Base-by-base conservation (phyloP, 306 rosid genomes). In the Sechiopsis laciniata region DNA sequence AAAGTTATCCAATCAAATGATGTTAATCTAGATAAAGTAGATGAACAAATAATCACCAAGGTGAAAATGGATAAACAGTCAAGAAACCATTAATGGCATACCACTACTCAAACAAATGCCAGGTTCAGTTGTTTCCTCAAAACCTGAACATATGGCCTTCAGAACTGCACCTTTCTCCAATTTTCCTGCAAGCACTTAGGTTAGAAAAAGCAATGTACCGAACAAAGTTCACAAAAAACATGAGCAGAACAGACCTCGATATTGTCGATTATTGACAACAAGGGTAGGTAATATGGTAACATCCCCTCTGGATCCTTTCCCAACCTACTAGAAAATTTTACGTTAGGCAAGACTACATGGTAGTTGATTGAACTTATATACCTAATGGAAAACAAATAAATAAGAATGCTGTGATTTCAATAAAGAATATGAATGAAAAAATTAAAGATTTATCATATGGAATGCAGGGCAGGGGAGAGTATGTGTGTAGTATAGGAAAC, bases 81-180 rank as follows among this genome's bases (percentile, higher is more conserved):
- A 32, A 48, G 37, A 46, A 48, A 68, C 35, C 17, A n/a, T n/a
- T n/a, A n/a, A n/a, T n/a, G 52, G 80, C 81, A 42, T 85, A 93
- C 99, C 99, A 57, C 78, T 82, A 84, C 99, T 94, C 90, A 94
- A 89, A 81, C 99, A 94, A 82, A 91, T 96, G 77, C 91, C 83
- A 77, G 99, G 99, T 79, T 94, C 99, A 21, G 99, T 94, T 62
- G 99, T 94, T 86, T 94, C 99, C 82, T 94, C 89, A 80, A 94
- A 94, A 75, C 99, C 99, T 80, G 99, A 75, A 88, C 99, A 94
- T 75, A 94, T 91, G 72, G 97, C 99, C 86, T 85, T 94, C 80
- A 91, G 63, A 85, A 94, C 97, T 74, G 99, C 95, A 79, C 97
- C 88, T 76, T 91, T 94, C 83, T 83, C 96, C 84, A 94, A 81